phyloP scores from a whole-genome alignment of 257 asterid genomes.

The Penstemon barbatus region DNA sequence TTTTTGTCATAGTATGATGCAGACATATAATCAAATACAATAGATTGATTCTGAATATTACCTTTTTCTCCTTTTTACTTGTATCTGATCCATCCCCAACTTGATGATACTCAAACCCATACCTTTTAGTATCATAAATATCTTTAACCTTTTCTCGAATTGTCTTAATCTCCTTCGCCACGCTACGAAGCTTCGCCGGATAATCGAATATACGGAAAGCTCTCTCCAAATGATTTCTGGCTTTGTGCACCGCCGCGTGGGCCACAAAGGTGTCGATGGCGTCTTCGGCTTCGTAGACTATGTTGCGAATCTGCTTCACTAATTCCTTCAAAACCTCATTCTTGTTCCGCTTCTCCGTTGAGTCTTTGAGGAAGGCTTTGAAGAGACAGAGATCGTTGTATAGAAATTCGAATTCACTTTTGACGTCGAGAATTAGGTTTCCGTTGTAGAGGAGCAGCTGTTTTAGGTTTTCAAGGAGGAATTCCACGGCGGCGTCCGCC shows the following conservation, averaged over 20 bases:
- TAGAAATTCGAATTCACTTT: constrained; percentile 38
- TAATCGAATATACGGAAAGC: constrained; percentile 42
- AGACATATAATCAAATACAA: too few species aligned
- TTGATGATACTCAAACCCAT: constrained; percentile 43
- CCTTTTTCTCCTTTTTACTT: constrained; percentile 43
- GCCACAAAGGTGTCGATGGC: constrained; percentile 52
- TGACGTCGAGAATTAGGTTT: constrained; percentile 37
- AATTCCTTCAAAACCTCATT: constrained; percentile 38
- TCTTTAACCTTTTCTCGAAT: constrained; percentile 42
- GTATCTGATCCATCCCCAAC: constrained; percentile 27
- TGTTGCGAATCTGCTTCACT: constrained; percentile 45
- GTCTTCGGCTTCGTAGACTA: constrained; percentile 59
- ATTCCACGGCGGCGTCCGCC: constrained; percentile 63
- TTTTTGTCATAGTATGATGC: too few species aligned
- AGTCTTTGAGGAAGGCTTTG: constrained; percentile 52
- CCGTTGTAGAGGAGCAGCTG: constrained; percentile 56
- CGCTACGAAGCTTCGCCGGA: constrained; percentile 36
- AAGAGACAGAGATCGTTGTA: constrained; percentile 43
- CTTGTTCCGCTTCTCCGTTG: constrained; percentile 38
- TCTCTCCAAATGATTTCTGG: constrained; percentile 30
- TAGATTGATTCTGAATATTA: neutral
- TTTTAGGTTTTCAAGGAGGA: constrained; percentile 49
- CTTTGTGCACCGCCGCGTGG: constrained; percentile 50
- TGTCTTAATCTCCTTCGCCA: constrained; percentile 33
- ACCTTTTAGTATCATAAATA: constrained; percentile 43